Evolutionary conservation across 495 filamentous ascomycete genomes (phyloP).

Genomic region (Penicillium robsamsonii): DNA sequence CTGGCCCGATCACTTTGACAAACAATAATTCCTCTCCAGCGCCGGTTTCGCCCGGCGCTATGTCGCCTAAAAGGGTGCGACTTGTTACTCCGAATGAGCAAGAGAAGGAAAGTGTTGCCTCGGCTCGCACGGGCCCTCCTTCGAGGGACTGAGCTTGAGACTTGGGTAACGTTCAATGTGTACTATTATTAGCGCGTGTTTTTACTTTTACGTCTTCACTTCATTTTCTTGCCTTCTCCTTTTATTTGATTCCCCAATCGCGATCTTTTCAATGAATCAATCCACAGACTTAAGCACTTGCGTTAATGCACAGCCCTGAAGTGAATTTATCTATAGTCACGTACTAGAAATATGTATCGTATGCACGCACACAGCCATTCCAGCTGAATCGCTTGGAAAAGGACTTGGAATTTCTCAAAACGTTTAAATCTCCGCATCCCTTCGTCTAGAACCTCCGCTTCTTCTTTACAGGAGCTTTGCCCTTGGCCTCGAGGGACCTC

Average conservation of each 20-base stretch:
- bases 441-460: slow-evolving; percentile 59
- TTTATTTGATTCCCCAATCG: slow-evolving; percentile 14
- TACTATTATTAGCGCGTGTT: slow-evolving; percentile 3
- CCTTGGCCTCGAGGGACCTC: slow-evolving; percentile 61
- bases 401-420: not conserved
- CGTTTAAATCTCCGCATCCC: not conserved
- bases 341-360: not conserved
- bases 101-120: slow-evolving; percentile 25
- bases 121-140: slow-evolving; percentile 27
- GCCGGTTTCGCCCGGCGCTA: slow-evolving; percentile 26
- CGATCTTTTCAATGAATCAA: slow-evolving; percentile 8
- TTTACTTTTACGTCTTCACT: not conserved
- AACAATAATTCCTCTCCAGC: slow-evolving; percentile 21
- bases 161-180: not conserved
- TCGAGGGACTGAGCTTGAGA: slow-evolving; percentile 7
- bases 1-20: slow-evolving; percentile 26
- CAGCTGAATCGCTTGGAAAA: not conserved
- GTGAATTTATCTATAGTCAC: not conserved
- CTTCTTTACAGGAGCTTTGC: slow-evolving; percentile 62
- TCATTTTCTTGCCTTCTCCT: not conserved
- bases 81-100: slow-evolving; percentile 47
- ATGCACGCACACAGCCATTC: not conserved
- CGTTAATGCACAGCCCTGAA: not conserved
- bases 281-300: not conserved
- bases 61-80: slow-evolving; percentile 48